Percentiles rank a stretch among this genome's conserved stretches.
phyloP scores from a whole-genome alignment of 768 basidiomycete species.

The Antrodiella citrinella region DNA sequence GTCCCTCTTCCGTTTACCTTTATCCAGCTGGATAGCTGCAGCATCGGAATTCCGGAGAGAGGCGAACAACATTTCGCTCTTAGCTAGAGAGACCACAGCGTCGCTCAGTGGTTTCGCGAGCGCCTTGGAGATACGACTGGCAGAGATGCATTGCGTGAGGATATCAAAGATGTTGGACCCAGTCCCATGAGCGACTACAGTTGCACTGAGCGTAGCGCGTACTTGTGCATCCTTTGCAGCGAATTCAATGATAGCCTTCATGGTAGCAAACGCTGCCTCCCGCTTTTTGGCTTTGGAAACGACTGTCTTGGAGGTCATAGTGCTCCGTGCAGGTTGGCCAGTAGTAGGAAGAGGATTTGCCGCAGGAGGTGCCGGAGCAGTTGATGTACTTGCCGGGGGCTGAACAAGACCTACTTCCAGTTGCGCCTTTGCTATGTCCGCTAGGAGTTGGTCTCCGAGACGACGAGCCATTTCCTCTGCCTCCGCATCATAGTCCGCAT shows the following conservation, averaged over 20 bases:
- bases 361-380: slow-evolving; percentile 1
- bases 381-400: slow-evolving; percentile 6
- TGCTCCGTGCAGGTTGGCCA: slow-evolving; percentile 3
- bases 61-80: slow-evolving; percentile 59
- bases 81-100: slow-evolving; percentile 54
- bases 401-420: slow-evolving; percentile 29
- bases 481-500: slow-evolving; percentile 54
- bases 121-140: slow-evolving; percentile 42
- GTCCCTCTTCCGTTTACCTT: slow-evolving; percentile 71
- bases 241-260: slow-evolving; percentile 52
- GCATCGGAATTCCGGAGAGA: slow-evolving; percentile 57
- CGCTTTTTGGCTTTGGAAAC: slow-evolving; percentile 30
- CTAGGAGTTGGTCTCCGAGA: slow-evolving; percentile 71
- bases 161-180: slow-evolving; percentile 49
- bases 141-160: slow-evolving; percentile 39
- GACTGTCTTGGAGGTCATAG: slow-evolving; percentile 5
- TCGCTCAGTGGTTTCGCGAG: slow-evolving; percentile 52
- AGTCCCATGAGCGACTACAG: slow-evolving; percentile 4
- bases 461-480: slow-evolving; percentile 68
- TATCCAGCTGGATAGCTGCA: slow-evolving; percentile 52
- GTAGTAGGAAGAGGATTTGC: slow-evolving; percentile 1
- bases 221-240: slow-evolving; percentile 51
- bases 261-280: slow-evolving; percentile 55
- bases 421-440: slow-evolving; percentile 61
- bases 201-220: slow-evolving; percentile 37